A percentile compares a stretch with the other conserved stretches of the same genome.
Conservation (phyloP, 2,329 filamentous ascomycete species). For the Talaromyces sp. region DNA sequence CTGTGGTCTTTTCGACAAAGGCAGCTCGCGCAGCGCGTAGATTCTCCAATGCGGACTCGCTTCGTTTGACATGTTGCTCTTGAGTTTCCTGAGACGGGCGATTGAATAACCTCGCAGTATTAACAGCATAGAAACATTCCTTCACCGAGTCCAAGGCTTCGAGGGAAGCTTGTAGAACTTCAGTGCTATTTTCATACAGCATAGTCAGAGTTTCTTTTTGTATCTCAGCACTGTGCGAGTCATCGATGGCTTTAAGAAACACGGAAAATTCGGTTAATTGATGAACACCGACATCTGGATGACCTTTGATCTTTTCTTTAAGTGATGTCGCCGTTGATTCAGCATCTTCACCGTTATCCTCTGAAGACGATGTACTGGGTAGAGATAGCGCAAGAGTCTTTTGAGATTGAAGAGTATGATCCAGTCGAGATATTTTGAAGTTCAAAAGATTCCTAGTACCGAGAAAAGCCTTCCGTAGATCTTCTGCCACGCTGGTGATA, state of each 20-base stretch:
- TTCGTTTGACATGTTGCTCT: slow-evolving; percentile 20
- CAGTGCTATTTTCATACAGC: slow-evolving; percentile 25
- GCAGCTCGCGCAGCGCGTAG: slow-evolving; percentile 24
- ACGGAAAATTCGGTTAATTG: slow-evolving; percentile 31
- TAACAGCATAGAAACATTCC: slow-evolving; percentile 28
- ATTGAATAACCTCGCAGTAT: slow-evolving; percentile 26
- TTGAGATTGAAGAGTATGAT: not conserved
- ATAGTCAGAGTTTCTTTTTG: slow-evolving; percentile 30
- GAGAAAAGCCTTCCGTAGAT: not conserved
- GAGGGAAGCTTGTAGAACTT: slow-evolving; percentile 26
- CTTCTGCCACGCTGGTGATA: not conserved
- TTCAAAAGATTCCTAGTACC: not conserved
- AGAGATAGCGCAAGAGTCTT: not conserved
- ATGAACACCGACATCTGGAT: slow-evolving; percentile 23
- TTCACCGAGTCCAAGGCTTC: slow-evolving; percentile 21
- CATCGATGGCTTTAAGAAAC: slow-evolving; percentile 36
- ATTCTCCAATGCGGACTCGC: slow-evolving; percentile 19
- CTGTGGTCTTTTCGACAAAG: slow-evolving; percentile 34
- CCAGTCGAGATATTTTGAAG: not conserved
- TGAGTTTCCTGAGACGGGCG: slow-evolving; percentile 20
- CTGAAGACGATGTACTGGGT: not conserved
- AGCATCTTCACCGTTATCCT: not conserved
- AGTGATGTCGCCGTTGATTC: not conserved
- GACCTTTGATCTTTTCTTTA: not conserved
- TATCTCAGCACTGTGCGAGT: slow-evolving; percentile 32